Conservation (phyloP, 352 stramenopile genomes). For the Pythium brachiatum region DNA sequence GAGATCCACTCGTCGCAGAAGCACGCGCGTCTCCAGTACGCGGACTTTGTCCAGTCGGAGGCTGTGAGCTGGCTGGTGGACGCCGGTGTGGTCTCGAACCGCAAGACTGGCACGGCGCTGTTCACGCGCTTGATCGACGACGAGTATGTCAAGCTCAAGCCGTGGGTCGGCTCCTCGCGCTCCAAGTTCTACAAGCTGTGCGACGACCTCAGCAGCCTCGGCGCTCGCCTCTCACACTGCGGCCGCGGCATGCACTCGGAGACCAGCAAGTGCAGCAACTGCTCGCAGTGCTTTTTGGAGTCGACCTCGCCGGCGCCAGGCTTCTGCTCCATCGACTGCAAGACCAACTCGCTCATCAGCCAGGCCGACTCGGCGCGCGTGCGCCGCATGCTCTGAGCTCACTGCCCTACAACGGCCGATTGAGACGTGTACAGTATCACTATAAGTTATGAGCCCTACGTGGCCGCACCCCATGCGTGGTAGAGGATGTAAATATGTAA, state of each 20-base stretch:
- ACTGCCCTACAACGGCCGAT: background rate
- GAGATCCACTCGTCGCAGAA: conserved; percentile 64
- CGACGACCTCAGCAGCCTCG: conserved; percentile 48
- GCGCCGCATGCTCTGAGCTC: conserved; percentile 41
- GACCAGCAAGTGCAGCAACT: conserved; percentile 82
- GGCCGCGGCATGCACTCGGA: conserved; percentile 65
- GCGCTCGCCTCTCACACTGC: conserved; percentile 64
- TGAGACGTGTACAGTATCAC: conserved; percentile 1
- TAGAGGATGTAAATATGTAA: conserved; percentile 6
- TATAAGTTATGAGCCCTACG: conserved; percentile 23
- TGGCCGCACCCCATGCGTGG: background rate
- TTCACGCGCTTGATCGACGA: conserved; percentile 70
- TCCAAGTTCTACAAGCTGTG: conserved; percentile 72
- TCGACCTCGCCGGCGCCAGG: conserved; percentile 53
- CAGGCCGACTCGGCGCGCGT: conserved; percentile 67
- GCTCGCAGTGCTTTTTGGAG: conserved; percentile 68
- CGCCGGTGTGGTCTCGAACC: conserved; percentile 55
- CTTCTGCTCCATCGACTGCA: conserved; percentile 88
- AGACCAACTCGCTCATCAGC: conserved; percentile 78
- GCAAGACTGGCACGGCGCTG: conserved; percentile 44
- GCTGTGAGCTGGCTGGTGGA: conserved; percentile 83
- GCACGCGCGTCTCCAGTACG: conserved; percentile 71
- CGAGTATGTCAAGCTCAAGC: conserved; percentile 69
- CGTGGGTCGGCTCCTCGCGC: conserved; percentile 42
- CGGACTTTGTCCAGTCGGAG: conserved; percentile 85